phyloP scores from a whole-genome alignment of 1,284 basidiomycete genomes.

The Inonotus hispidus region DNA sequence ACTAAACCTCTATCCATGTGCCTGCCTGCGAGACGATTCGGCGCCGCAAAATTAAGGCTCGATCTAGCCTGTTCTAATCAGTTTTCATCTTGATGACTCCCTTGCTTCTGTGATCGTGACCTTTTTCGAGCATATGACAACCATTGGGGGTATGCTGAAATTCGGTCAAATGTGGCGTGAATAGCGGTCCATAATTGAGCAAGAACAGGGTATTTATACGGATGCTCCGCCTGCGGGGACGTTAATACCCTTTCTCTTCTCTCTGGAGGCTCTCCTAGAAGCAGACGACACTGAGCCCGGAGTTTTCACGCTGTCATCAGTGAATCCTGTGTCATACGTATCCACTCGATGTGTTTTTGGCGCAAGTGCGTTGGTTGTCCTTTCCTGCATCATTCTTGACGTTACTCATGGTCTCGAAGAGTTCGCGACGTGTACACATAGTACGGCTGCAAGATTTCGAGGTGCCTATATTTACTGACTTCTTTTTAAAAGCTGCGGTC shows the following conservation, averaged over 20 bases:
- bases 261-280: not conserved
- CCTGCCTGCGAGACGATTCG: constrained; percentile 5
- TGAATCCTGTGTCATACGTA: not conserved
- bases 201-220: constrained; percentile 6
- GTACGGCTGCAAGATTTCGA: not conserved
- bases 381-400: not conserved
- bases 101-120: constrained; percentile 2
- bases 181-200: not conserved
- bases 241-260: not conserved
- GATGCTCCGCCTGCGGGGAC: not conserved
- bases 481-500: constrained; percentile 10
- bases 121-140: constrained; percentile 16
- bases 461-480: not conserved
- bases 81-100: constrained; percentile 2
- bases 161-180: constrained; percentile 3
- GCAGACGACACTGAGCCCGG: not conserved
- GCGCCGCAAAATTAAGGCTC: constrained; percentile 10
- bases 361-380: constrained; percentile 13
- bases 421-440: constrained; percentile 16
- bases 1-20: constrained; percentile 1
- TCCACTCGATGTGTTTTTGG: constrained; percentile 16
- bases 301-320: not conserved
- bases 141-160: not conserved
- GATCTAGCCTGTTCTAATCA: constrained; percentile 13
- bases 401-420: constrained; percentile 1